phyloP scores from a whole-genome alignment of 2,329 filamentous ascomycete genomes.

The Dothistroma pini region DNA sequence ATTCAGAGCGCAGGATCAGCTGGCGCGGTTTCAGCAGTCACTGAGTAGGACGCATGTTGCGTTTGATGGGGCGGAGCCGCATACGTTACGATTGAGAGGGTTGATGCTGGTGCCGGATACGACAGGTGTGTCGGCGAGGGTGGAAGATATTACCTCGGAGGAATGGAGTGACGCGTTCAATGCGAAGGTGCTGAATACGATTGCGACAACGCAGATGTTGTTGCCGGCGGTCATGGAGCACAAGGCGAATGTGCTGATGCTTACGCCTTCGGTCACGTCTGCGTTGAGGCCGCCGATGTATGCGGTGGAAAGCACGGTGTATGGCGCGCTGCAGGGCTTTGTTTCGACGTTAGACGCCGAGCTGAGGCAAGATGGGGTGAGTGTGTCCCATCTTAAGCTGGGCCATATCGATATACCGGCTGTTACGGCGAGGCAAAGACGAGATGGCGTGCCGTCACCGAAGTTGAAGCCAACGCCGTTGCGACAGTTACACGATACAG shows the following conservation, averaged over 20 bases:
- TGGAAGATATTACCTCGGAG: slow-evolving; percentile 79
- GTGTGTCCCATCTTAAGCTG: slow-evolving; percentile 82
- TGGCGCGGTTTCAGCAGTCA: slow-evolving; percentile 67
- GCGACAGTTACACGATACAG: slow-evolving; percentile 74
- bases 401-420: slow-evolving; percentile 83
- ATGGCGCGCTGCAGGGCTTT: slow-evolving; percentile 81
- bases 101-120: slow-evolving; percentile 79
- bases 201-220: slow-evolving; percentile 84
- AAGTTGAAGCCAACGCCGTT: slow-evolving; percentile 56
- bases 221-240: slow-evolving; percentile 55
- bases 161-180: slow-evolving; percentile 89
- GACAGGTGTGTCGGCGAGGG: slow-evolving; percentile 59
- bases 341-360: slow-evolving; percentile 76
- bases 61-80: slow-evolving; percentile 69
- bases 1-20: slow-evolving; percentile 62
- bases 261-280: slow-evolving; percentile 77
- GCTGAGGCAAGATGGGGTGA: slow-evolving; percentile 68
- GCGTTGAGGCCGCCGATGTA: slow-evolving; percentile 76
- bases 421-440: slow-evolving; percentile 45
- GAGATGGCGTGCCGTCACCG: slow-evolving; percentile 36
- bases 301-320: slow-evolving; percentile 80
- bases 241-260: slow-evolving; percentile 66
- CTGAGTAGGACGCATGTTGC: slow-evolving; percentile 73
- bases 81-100: slow-evolving; percentile 72
- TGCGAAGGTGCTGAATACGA: slow-evolving; percentile 83